Evolutionary conservation across 495 filamentous ascomycete species (phyloP).

Genomic region (Endocarpon pusillum): DNA sequence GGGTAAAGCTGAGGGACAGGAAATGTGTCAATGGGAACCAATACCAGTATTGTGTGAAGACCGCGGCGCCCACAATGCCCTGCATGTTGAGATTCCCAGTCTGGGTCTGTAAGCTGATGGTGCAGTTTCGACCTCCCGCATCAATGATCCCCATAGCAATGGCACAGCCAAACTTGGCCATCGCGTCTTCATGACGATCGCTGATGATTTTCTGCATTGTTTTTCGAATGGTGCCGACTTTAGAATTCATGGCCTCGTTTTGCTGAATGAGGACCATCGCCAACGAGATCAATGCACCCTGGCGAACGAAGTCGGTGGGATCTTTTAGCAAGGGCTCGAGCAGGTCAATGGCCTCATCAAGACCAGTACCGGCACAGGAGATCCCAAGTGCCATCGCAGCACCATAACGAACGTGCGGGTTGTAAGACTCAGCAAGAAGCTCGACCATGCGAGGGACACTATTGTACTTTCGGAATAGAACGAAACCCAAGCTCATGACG

Average conservation of each 20-base stretch:
- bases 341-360: constrained; percentile 92
- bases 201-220: constrained; percentile 78
- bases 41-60: constrained; percentile 99
- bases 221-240: constrained; percentile 66
- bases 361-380: constrained; percentile 87
- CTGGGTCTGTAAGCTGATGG: constrained; percentile 91
- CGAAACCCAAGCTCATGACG: constrained; percentile 98
- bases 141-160: constrained; percentile 94
- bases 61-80: constrained; percentile 90
- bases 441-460: constrained; percentile 99
- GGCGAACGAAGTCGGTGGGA: constrained; percentile 93
- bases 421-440: constrained; percentile 92
- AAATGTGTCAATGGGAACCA: constrained; percentile 99
- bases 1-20: constrained; percentile 80
- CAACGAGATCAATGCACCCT: constrained; percentile 86
- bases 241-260: constrained; percentile 89
- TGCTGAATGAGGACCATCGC: constrained; percentile 98
- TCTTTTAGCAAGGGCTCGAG: constrained; percentile 99
- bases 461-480: constrained; percentile 92
- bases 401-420: constrained; percentile 95
- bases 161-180: constrained; percentile 96
- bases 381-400: constrained; percentile 98
- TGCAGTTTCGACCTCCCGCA: constrained; percentile 95
- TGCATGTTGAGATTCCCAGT: constrained; percentile 97
- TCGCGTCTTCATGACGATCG: constrained; percentile 95